Conservation (phyloP, 1,284 basidiomycete genomes). For the Sanghuangporus weigelae region DNA sequence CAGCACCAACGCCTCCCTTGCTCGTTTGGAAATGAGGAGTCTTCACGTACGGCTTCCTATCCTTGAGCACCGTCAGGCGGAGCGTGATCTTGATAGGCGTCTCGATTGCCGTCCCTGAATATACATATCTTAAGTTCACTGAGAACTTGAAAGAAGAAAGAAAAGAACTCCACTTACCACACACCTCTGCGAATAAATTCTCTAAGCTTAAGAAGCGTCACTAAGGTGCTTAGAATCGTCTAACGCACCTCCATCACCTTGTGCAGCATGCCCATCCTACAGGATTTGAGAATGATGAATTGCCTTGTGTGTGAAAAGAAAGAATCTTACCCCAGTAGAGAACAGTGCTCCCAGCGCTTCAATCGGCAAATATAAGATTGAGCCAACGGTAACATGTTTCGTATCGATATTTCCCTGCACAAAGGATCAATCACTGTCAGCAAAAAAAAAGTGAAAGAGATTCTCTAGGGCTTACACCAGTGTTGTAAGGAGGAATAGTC, state of each 20-base stretch:
- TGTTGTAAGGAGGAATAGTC: conserved; percentile 57
- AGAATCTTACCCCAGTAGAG: conserved; percentile 47
- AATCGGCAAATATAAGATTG: conserved; percentile 52
- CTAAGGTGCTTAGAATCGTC: not conserved
- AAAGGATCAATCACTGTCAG: not conserved
- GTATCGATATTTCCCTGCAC: conserved; percentile 53
- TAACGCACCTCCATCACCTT: conserved; percentile 57
- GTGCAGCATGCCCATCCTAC: conserved; percentile 63
- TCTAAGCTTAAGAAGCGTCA: not conserved
- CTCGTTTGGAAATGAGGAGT: conserved; percentile 46
- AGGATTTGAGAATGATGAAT: too few species aligned
- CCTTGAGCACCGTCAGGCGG: conserved; percentile 49
- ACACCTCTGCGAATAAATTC: conserved; percentile 38
- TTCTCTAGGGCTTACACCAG: conserved; percentile 31
- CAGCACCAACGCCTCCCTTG: conserved; percentile 23
- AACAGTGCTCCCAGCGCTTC: conserved; percentile 54
- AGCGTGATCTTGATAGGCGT: conserved; percentile 54
- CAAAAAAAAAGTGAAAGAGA: not conserved
- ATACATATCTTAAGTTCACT: too few species aligned
- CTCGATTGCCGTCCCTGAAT: conserved; percentile 55
- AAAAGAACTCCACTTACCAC: conserved; percentile 34
- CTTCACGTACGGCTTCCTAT: conserved; percentile 46
- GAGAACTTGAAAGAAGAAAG: too few species aligned
- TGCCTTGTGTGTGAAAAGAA: too few species aligned
- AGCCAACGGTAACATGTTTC: conserved; percentile 45